These are phyloP conservation scores for Heracleum sosnowskyi DNA, from an alignment of 129 eudicot species.

Conservation along the genomic window DNA sequence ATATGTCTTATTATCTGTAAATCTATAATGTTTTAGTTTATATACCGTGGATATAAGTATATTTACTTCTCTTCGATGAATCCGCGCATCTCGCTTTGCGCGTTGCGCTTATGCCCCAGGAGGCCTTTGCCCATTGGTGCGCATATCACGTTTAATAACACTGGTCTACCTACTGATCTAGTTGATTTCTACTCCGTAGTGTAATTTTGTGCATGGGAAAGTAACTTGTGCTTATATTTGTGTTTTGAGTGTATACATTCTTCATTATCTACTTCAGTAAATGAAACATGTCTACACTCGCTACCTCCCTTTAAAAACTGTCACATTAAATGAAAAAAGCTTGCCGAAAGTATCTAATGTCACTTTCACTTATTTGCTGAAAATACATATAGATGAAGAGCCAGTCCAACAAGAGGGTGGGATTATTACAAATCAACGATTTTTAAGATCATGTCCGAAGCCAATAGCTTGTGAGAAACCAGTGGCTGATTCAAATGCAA, in stretches of 20 bases:
- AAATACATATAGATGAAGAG: conserved; percentile 19
- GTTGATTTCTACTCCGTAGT: background rate
- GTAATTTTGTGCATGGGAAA: background rate
- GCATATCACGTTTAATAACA: no score
- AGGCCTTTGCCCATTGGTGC: no score
- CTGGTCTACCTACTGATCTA: background rate
- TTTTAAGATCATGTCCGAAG: conserved; percentile 22
- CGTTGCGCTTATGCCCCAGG: no score
- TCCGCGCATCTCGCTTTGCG: no score
- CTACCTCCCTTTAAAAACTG: background rate
- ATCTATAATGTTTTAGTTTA: no score
- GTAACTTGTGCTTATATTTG: background rate
- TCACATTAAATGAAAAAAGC: conserved; percentile 14
- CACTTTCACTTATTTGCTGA: conserved; percentile 22
- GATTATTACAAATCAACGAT: conserved; percentile 12
- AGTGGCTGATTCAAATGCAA: conserved; percentile 1
- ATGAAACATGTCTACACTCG: conserved; percentile 11
- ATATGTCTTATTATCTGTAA: no score
- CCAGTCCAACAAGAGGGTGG: conserved; percentile 2
- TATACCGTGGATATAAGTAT: no score
- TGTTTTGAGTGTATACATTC: background rate
- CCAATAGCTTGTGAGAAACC: conserved; percentile 19
- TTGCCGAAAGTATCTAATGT: conserved; percentile 13
- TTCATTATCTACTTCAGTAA: conserved; percentile 19
- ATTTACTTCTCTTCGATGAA: no score